Percentiles rank a stretch among this genome's conserved stretches.
phyloP scores from a whole-genome alignment of 2,329 filamentous ascomycete genomes.

The Ophioceras dolichostomum region DNA sequence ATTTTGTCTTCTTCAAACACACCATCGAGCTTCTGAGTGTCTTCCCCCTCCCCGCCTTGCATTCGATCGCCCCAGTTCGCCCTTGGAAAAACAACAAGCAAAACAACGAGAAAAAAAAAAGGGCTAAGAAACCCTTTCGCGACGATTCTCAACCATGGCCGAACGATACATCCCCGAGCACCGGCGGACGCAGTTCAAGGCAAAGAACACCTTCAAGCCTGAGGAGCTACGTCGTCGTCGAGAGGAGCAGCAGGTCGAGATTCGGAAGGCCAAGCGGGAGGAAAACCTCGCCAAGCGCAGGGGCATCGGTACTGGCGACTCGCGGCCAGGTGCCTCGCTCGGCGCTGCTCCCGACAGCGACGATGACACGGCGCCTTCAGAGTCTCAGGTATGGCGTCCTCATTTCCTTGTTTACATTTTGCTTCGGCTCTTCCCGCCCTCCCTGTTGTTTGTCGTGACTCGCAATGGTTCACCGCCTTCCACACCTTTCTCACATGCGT shows the following conservation, averaged over 20 bases:
- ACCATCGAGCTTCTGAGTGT: no score
- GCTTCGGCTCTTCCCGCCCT: not conserved
- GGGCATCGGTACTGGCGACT: conserved; percentile 76
- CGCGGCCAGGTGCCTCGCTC: conserved; percentile 67
- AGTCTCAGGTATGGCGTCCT: conserved; percentile 67
- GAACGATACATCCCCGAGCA: conserved; percentile 99
- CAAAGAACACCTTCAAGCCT: conserved; percentile 97
- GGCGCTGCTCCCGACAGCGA: conserved; percentile 92
- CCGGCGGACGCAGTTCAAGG: conserved; percentile 98
- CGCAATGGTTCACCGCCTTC: not conserved
- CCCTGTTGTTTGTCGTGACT: no score
- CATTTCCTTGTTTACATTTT: conserved; percentile 6
- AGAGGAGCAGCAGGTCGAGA: conserved; percentile 98
- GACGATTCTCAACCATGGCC: conserved; percentile 59
- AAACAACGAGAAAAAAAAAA: no score
- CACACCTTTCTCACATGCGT: no score
- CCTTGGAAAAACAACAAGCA: no score
- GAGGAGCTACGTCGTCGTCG: conserved; percentile 96
- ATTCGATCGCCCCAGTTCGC: no score
- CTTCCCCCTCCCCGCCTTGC: no score
- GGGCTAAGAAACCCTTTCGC: no score
- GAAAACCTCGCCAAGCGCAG: conserved; percentile 97
- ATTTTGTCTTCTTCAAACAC: no score
- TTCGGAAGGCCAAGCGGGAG: conserved; percentile 95
- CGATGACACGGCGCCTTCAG: conserved; percentile 88